These are phyloP conservation scores for Mycena maculata DNA, from an alignment of 768 basidiomycete species.

Conservation along the genomic window DNA sequence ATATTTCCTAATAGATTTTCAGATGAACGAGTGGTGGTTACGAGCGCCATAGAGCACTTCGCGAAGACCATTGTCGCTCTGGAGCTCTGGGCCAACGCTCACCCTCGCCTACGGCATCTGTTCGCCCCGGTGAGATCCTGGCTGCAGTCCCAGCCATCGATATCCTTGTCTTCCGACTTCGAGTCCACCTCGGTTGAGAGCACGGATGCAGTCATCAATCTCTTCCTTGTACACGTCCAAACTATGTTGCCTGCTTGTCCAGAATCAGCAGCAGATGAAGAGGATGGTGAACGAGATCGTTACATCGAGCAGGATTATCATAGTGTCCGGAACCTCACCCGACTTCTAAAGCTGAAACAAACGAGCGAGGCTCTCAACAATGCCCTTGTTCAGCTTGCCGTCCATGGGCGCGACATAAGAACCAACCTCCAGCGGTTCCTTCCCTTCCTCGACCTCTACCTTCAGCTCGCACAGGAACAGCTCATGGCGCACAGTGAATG, in stretches of 20 bases:
- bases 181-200: constrained; percentile 24
- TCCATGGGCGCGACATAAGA: constrained; percentile 45
- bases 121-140: constrained; percentile 48
- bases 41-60: constrained; percentile 20
- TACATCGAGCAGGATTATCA: constrained; percentile 64
- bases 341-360: constrained; percentile 58
- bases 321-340: constrained; percentile 57
- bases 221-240: constrained; percentile 76
- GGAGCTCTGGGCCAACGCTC: constrained; percentile 40
- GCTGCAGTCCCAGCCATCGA: constrained; percentile 34
- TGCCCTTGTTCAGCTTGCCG: constrained; percentile 53
- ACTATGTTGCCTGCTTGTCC: constrained; percentile 59
- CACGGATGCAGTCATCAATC: constrained; percentile 64
- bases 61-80: constrained; percentile 24
- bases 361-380: constrained; percentile 55
- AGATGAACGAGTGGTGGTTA: constrained; percentile 31
- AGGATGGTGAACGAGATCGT: constrained; percentile 52
- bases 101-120: constrained; percentile 47
- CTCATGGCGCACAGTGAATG: constrained; percentile 69
- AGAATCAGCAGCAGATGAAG: constrained; percentile 36
- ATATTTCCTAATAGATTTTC: background rate
- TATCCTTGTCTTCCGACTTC: constrained; percentile 13
- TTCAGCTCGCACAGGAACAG: constrained; percentile 65
- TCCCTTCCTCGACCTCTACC: constrained; percentile 82
- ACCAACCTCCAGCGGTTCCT: constrained; percentile 58